These are phyloP conservation scores for Eleusine indica DNA, from an alignment of 176 grass and related monocot species.

Conservation along the genomic window DNA sequence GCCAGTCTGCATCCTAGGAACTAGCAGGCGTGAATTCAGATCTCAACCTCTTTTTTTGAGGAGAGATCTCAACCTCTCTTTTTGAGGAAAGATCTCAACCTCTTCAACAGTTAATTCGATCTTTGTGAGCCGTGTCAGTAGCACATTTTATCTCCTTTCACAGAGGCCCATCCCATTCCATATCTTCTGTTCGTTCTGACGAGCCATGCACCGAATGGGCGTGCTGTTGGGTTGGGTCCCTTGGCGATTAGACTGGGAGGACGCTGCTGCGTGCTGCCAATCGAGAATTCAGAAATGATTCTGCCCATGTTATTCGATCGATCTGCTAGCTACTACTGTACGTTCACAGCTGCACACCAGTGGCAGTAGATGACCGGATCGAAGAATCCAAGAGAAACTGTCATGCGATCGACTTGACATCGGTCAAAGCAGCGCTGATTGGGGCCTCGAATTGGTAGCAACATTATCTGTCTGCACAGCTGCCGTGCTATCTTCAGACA, in stretches of 20 bases:
- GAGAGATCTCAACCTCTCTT: not conserved
- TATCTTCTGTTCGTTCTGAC: not conserved
- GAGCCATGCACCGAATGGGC: slow-evolving; percentile 7
- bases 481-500: not conserved
- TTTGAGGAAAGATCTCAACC: not conserved
- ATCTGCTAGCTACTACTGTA: not conserved
- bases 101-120: not conserved
- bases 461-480: slow-evolving; percentile 2
- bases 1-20: too few species aligned
- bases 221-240: not conserved
- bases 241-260: slow-evolving; percentile 22
- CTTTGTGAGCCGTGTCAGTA: not conserved
- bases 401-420: not conserved
- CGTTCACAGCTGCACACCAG: slow-evolving; percentile 8
- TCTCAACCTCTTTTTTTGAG: not conserved
- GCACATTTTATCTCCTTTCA: slow-evolving; percentile 10
- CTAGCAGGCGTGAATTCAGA: not conserved
- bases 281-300: slow-evolving; percentile 17
- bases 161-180: not conserved
- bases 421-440: not conserved
- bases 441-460: slow-evolving; percentile 3
- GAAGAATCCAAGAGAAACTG: slow-evolving; percentile 32
- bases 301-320: slow-evolving; percentile 34
- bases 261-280: slow-evolving; percentile 8
- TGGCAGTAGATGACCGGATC: not conserved